Evolutionary conservation across 192 early-diverging fungal genomes (phyloP), one percentile per base, ranked within the genome.

Genomic region (Umbelopsis sp.): DNA sequence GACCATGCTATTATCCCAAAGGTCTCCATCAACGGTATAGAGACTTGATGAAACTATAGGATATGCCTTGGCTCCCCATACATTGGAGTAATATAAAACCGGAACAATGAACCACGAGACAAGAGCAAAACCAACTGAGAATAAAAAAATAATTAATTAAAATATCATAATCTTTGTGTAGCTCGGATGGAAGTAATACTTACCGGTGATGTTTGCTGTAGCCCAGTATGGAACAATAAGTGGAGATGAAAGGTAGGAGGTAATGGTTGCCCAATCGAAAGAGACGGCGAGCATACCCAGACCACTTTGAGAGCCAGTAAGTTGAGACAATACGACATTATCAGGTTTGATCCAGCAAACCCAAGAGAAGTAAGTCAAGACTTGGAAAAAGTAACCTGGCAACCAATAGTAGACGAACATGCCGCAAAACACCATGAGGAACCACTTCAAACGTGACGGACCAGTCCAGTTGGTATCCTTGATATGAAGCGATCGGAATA

Each of bases 401-500:
- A 92, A 47, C 80, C 83, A 89, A 50, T 85, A 77, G 21, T 81
- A 92, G 23, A 88, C 46, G 27, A 88, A 87, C 70, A 80, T 79
- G n/a, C 64, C 78, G 2, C 67, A 30, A 37, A 85, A 81, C 30
- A 81, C 82, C 16, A 88, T 46, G 66, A 84, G 73, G 77, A 92
- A 92, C 73, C 86, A 88, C 30, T 64, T 81, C 74, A 81, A 78
- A 51, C 90, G 87, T 18, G 81, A 72, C 33, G 81, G 73, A 47
- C 76, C 78, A 35, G 48, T 65, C 69, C 76, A 69, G 48, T 69
- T 46, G 18, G 18, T 52, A 2, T 66, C 53, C 8, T 20, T 30
- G 25, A 70, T 50, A 73, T 96, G 92, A 49, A 95, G 85, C 4
- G 91, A 88, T 18, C 87, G 86, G 78, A 94, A 93, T 23, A 95